Conservation (phyloP, 2,329 filamentous ascomycete genomes). For the Microascus cirrosus region DNA sequence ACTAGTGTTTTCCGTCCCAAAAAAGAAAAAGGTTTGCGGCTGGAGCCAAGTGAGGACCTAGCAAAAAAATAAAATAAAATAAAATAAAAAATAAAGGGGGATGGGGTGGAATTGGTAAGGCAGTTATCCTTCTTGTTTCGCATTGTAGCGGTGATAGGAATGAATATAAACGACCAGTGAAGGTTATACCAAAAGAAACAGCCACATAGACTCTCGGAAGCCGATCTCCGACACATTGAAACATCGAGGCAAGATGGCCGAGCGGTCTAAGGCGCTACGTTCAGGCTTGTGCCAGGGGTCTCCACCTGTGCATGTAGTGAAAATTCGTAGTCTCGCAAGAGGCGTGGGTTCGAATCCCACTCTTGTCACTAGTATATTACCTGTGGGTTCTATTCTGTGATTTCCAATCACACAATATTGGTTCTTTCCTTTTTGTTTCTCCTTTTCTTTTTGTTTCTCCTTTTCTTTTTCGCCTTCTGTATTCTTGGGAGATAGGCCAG, state of each 20-base stretch:
- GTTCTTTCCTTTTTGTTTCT: neutral
- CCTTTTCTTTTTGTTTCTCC: neutral
- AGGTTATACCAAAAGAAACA: neutral
- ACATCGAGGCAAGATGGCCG: neutral
- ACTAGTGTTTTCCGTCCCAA: no score
- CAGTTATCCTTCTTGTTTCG: no score
- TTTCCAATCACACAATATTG: neutral
- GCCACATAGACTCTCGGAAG: neutral
- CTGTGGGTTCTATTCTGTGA: neutral
- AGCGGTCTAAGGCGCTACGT: neutral
- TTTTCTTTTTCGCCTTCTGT: no score
- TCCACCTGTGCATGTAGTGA: neutral
- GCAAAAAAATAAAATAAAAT: no score
- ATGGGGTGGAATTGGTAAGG: no score
- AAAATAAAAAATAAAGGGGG: no score
- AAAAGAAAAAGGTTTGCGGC: no score
- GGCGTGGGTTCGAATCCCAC: neutral
- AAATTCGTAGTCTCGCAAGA: neutral
- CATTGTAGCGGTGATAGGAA: no score
- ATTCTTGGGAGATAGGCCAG: no score
- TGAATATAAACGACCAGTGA: neutral
- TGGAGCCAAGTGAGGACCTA: no score
- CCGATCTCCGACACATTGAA: neutral
- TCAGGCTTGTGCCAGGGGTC: neutral
- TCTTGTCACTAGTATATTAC: neutral